Base-by-base conservation (phyloP, 371 early-diverging fungal genomes). In the Cokeromyces recurvatus region DNA sequence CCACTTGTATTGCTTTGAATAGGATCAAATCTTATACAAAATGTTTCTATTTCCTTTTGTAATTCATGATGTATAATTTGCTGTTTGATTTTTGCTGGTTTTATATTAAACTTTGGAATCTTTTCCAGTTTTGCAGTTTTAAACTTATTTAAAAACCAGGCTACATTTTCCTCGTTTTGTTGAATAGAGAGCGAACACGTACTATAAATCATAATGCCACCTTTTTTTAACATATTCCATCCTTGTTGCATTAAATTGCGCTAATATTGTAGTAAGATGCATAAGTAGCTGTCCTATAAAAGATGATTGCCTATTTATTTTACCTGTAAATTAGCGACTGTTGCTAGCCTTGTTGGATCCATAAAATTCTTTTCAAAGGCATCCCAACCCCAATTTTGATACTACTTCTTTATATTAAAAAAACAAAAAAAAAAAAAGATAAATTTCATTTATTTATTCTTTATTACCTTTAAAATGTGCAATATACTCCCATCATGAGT, bases 401-500 rank as follows among this genome's bases (percentile, higher is more conserved):
- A 82, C 65, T 70, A 43, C 5, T n/a, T n/a, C n/a, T n/a, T n/a
- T n/a, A n/a, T n/a, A n/a, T n/a, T n/a, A n/a, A 20, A 10, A 20
- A 34, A 11, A n/a, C 35, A 34, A 9, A 34, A n/a, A 34, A 34
- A 27, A 27, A 11, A n/a, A n/a, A n/a, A 11, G 29, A 29, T 29
- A 29, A 8, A 29, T 29, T 29, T 29, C 9, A 27, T 35, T 32
- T 17, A 9, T 15, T 2, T 21, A 20, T 4, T 10, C 15, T 10
- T 37, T n/a, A 32, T 51, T 57, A 72, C 74, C 66, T 92, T 92
- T 15, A 80, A 57, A 19, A 97, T 71, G 71, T 95, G 96, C 0
- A 71, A 74, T 32, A 96, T 82, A 0, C 94, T 94, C 12, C 95
- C 97, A 62, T 97, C 97, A 59, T 96, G 97, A 5, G 96, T 94